Conservation (phyloP, 345 rosid genomes). For the Populus davidiana region DNA sequence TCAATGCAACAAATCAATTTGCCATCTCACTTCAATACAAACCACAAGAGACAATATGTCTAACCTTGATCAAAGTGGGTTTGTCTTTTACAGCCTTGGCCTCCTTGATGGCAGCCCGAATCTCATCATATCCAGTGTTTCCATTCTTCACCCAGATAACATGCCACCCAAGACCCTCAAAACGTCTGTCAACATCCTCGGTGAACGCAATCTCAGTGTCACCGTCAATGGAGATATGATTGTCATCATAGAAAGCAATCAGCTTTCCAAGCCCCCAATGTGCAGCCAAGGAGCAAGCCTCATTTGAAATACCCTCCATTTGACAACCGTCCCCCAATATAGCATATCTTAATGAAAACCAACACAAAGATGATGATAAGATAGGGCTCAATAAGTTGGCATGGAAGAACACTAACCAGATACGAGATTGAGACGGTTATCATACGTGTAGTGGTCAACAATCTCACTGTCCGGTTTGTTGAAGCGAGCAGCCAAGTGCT, state of each 20-base stretch:
- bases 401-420: neutral
- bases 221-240: constrained; percentile 98
- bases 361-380: neutral
- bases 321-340: constrained; percentile 97
- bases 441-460: constrained; percentile 87
- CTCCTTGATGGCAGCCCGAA: constrained; percentile 97
- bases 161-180: constrained; percentile 99
- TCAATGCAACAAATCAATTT: neutral
- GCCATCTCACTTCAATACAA: neutral
- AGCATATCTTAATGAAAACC: constrained; percentile 44
- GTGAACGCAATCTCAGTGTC: constrained; percentile 97
- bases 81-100: constrained; percentile 94
- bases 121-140: constrained; percentile 96
- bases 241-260: constrained; percentile 97
- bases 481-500: constrained; percentile 85
- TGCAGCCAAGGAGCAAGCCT: constrained; percentile 89
- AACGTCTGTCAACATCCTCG: constrained; percentile 75
- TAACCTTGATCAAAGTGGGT: constrained; percentile 84
- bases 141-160: constrained; percentile 99
- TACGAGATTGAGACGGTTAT: neutral
- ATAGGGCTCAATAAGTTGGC: neutral
- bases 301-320: constrained; percentile 95
- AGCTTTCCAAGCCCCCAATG: constrained; percentile 99
- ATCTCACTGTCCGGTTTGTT: constrained; percentile 80
- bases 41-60: neutral